Conservation (phyloP, 129 eudicot species). For the Logfia minima region DNA sequence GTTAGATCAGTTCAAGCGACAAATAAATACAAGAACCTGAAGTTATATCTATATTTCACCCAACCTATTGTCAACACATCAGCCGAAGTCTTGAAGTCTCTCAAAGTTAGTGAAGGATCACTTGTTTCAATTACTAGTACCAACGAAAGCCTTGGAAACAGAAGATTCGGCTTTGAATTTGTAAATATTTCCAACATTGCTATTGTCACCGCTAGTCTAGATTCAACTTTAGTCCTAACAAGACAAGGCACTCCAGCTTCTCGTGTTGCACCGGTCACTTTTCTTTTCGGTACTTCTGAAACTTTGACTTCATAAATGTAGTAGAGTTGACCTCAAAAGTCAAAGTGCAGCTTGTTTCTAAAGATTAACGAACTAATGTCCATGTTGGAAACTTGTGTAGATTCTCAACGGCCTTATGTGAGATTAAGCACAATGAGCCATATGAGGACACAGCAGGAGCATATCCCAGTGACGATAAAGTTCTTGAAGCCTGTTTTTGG, state of each 20-base stretch:
- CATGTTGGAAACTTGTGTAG: slow-evolving; percentile 41
- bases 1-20: slow-evolving; percentile 87
- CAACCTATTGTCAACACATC: slow-evolving; percentile 80
- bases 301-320: background rate
- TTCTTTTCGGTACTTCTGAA: slow-evolving; percentile 67
- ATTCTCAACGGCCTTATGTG: slow-evolving; percentile 74
- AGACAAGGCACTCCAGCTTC: slow-evolving; percentile 85
- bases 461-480: slow-evolving; percentile 58
- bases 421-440: slow-evolving; percentile 69
- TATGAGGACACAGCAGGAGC: slow-evolving; percentile 64
- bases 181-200: slow-evolving; percentile 46
- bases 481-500: slow-evolving; percentile 88
- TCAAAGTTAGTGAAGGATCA: slow-evolving; percentile 65
- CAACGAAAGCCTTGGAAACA: slow-evolving; percentile 52
- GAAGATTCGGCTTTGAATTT: slow-evolving; percentile 90
- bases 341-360: background rate
- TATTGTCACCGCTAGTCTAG: slow-evolving; percentile 55
- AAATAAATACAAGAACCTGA: slow-evolving; percentile 54
- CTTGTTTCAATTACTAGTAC: slow-evolving; percentile 53
- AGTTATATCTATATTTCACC: slow-evolving; percentile 70
- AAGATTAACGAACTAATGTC: background rate
- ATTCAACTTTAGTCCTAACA: slow-evolving; percentile 48
- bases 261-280: slow-evolving; percentile 72
- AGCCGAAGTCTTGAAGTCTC: slow-evolving; percentile 60
- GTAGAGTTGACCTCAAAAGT: slow-evolving; percentile 16